Conservation (phyloP, 768 basidiomycete species). For the Sporobolomyces pararoseus region DNA sequence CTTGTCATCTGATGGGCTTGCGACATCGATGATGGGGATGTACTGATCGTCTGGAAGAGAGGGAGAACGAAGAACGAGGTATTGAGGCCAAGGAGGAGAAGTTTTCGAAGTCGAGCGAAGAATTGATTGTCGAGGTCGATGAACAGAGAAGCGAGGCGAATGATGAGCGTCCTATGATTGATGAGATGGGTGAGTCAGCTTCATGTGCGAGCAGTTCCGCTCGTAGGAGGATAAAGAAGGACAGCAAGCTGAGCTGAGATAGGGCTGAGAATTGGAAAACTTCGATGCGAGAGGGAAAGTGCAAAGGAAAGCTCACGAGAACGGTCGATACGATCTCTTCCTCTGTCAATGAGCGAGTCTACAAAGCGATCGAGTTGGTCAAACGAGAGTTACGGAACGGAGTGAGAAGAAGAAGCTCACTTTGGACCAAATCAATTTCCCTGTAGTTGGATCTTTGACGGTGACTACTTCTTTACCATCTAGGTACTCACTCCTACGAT, state of each 20-base stretch:
- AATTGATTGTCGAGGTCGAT: slow-evolving; percentile 6
- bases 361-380: neutral
- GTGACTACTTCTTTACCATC: slow-evolving; percentile 1
- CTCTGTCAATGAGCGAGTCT: slow-evolving; percentile 19
- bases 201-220: too few relatives aligned
- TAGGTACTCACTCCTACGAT: neutral
- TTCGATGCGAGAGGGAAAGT: neutral
- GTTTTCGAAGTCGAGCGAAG: neutral
- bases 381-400: neutral
- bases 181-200: neutral
- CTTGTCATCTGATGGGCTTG: neutral
- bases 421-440: slow-evolving; percentile 17
- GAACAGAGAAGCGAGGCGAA: slow-evolving; percentile 9
- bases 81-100: slow-evolving; percentile 12
- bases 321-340: slow-evolving; percentile 33
- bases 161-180: slow-evolving; percentile 23
- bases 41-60: neutral
- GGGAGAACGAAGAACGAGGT: slow-evolving; percentile 20
- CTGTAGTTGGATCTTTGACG: slow-evolving; percentile 1
- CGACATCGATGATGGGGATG: slow-evolving; percentile 13
- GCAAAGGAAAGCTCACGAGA: neutral
- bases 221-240: neutral
- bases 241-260: neutral
- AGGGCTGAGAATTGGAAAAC: neutral
- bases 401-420: neutral